Evolutionary conservation across 2,329 filamentous ascomycete genomes (phyloP).

Genomic region (Neopestalotiopsis rosae): DNA sequence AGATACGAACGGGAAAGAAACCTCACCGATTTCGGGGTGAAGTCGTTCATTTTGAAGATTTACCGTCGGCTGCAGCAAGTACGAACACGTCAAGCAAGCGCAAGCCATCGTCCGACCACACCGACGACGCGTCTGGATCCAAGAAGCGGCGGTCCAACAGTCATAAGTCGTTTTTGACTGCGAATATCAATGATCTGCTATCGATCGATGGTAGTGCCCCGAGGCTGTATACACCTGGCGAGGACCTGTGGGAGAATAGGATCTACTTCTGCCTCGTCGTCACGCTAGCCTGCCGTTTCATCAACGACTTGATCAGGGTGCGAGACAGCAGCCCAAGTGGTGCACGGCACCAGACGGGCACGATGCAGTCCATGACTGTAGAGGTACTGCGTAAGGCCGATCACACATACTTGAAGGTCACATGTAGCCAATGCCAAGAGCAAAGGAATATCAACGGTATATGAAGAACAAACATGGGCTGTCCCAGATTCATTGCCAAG

Average conservation of each 20-base stretch:
- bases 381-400: constrained; percentile 8
- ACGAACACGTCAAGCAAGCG: constrained; percentile 3
- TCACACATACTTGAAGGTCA: neutral
- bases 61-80: neutral
- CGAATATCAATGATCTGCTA: neutral
- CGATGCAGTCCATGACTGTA: neutral
- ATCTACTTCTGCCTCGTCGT: neutral
- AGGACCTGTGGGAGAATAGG: constrained; percentile 7
- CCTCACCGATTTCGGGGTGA: neutral
- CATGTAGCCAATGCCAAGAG: no score
- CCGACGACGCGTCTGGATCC: neutral
- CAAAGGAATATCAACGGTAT: no score
- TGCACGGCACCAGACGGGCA: constrained; percentile 5
- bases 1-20: neutral
- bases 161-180: neutral
- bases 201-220: neutral
- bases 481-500: no score
- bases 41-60: neutral
- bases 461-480: no score
- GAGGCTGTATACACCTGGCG: constrained; percentile 1
- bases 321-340: neutral
- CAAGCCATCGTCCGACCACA: neutral
- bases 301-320: constrained; percentile 3
- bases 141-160: constrained; percentile 5
- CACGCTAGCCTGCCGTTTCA: neutral